Percentiles rank a stretch among this genome's conserved stretches.
These are phyloP conservation scores for Candida ulmi DNA, from an alignment of 805 yeast species.

Conservation along the genomic window DNA sequence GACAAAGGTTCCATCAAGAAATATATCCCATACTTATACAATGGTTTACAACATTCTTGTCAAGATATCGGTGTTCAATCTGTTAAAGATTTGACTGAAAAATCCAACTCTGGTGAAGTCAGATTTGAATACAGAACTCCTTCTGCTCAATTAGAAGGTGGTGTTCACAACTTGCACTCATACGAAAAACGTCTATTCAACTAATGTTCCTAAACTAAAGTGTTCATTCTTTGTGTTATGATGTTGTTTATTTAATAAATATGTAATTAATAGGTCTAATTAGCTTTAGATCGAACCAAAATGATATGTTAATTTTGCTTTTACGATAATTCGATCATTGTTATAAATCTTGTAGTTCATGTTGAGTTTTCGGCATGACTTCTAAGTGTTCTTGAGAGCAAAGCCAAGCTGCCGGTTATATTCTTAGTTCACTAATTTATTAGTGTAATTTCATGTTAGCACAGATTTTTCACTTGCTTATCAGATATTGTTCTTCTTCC, in stretches of 20 bases:
- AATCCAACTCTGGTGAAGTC: conserved; percentile 61
- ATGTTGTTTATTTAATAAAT: background rate
- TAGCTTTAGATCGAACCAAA: background rate
- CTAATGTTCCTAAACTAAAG: background rate
- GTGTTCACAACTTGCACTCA: conserved; percentile 92
- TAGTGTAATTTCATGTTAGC: too few species aligned
- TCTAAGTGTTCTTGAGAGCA: too few species aligned
- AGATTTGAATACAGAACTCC: conserved; percentile 98
- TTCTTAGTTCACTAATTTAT: too few species aligned
- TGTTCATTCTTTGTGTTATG: too few species aligned
- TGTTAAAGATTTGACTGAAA: conserved; percentile 52
- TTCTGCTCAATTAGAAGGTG: conserved; percentile 98
- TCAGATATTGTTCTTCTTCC: too few species aligned
- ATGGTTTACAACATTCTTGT: conserved; percentile 96
- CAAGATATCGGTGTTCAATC: conserved; percentile 93
- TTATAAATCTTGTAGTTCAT: too few species aligned
- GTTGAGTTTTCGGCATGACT: too few species aligned
- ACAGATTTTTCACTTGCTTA: too few species aligned
- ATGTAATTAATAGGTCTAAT: background rate
- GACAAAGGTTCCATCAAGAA: conserved; percentile 95
- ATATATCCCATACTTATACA: conserved; percentile 88
- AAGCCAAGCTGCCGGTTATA: too few species aligned
- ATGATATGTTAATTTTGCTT: background rate
- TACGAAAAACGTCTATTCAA: conserved; percentile 95
- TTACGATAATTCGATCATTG: background rate